phyloP scores from a whole-genome alignment of 2,329 filamentous ascomycete genomes.

The Myriosclerotinia scirpicola region DNA sequence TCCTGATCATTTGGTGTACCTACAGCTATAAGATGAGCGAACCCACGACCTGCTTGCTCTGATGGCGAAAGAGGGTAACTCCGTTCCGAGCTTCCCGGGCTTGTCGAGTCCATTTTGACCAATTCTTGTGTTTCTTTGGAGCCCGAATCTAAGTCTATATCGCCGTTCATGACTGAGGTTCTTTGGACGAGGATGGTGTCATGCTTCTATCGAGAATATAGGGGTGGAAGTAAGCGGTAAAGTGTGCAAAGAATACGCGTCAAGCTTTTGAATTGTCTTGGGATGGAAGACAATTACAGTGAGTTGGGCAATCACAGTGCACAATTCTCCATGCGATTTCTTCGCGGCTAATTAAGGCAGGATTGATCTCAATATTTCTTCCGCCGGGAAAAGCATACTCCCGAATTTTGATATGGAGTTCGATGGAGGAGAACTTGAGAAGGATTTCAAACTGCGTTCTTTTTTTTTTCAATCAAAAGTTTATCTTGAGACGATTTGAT shows the following conservation, averaged over 20 bases:
- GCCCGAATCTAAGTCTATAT: not conserved
- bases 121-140: not conserved
- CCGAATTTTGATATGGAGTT: slow-evolving; percentile 1
- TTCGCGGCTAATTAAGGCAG: not conserved
- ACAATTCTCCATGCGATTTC: not conserved
- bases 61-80: not conserved
- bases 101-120: not conserved
- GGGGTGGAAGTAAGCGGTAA: slow-evolving; percentile 9
- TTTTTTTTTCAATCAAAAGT: not conserved
- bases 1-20: not conserved
- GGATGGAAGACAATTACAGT: not conserved
- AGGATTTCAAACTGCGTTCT: not conserved
- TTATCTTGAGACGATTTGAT: not conserved
- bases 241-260: not conserved
- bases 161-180: not conserved
- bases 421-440: not conserved
- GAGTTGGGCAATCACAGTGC: slow-evolving; percentile 5
- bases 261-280: not conserved
- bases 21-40: not conserved
- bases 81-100: not conserved
- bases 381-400: slow-evolving; percentile 1
- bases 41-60: not conserved
- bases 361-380: slow-evolving; percentile 10
- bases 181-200: slow-evolving; percentile 12
- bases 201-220: slow-evolving; percentile 1